phyloP scores from a whole-genome alignment of 2,329 filamentous ascomycete species.

The Aspergillus fumigatus region DNA sequence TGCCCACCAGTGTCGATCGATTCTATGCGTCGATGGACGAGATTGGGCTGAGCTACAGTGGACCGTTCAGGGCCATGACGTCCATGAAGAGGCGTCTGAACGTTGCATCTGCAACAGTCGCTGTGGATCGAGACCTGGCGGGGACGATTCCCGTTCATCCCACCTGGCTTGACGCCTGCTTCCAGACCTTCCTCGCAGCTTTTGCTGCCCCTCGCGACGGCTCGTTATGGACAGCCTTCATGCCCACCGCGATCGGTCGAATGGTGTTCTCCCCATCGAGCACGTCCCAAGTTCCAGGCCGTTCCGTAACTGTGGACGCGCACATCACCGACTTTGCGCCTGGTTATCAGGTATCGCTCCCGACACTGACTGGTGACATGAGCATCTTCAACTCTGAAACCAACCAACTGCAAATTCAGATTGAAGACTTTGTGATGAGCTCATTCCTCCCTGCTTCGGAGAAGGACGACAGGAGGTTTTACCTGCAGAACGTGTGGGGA shows the following conservation, averaged over 20 bases:
- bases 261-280: conserved; percentile 1
- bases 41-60: too few relatives aligned
- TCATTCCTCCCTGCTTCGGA: conserved; percentile 3
- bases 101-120: conserved; percentile 1
- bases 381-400: conserved; percentile 1
- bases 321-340: conserved; percentile 2
- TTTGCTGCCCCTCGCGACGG: conserved; percentile 5
- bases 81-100: neutral
- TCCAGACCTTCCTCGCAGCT: conserved; percentile 5
- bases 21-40: too few relatives aligned
- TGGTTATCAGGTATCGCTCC: conserved; percentile 1
- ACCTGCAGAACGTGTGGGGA: conserved; percentile 1
- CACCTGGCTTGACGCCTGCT: conserved; percentile 5
- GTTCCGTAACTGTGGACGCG: conserved; percentile 2
- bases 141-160: conserved; percentile 2
- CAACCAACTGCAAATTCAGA: conserved; percentile 1
- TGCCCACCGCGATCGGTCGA: conserved; percentile 14
- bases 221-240: conserved; percentile 8
- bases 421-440: conserved; percentile 4
- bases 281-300: neutral
- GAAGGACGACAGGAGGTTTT: conserved; percentile 2
- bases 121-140: neutral
- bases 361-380: conserved; percentile 4
- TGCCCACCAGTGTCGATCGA: too few relatives aligned
- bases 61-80: too few relatives aligned